Base-by-base conservation (phyloP, 2,329 filamentous ascomycete genomes). In the Mycosphaerella sp. region DNA sequence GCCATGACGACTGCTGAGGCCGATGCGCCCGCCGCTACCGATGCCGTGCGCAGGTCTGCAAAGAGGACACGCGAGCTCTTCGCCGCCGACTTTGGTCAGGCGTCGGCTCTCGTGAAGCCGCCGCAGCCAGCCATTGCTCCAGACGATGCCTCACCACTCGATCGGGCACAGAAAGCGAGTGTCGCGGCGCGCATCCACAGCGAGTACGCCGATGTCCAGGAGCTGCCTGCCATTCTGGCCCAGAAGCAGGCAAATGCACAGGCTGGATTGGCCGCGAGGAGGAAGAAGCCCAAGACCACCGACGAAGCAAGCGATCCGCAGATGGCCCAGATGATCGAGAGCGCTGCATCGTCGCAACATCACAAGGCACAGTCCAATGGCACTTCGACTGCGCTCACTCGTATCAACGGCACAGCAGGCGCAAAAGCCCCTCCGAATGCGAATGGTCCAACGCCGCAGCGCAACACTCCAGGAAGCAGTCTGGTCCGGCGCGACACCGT, bases 171-270 rank as follows among this genome's bases (percentile, higher is more conserved):
- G 54, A 70, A 71, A 58, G 69, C 75, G 44, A 73, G 74, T 48
- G 73, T 84, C 43, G 73, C 78, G 31, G 71, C 78, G 51, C 81
- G 85, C 45, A 82, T 87, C 67, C 78, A 78, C 50, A 77, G 76
- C 66, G 90, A 96, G 74, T 96, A 95, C 71, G 80, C 84, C 63
- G 77, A 84, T 66, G 85, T 93, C 21, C 82, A 83, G 67, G 85
- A 86, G 58, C 78, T 96, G 2, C 91, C 91, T 5, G 81, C 85
- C 21, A 82, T 82, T 1, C 78, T 96, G 17, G 87, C 87, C 36
- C 85, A 87, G 21, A 93, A 91, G 69, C 86, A 91, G 70, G 85
- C 86, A 11, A 81, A 77, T 64, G 79, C 80, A 38, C 73, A 75
- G 26, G 71, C 77, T 2, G 75, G 77, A 4, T 74, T 81, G n/a